Evolutionary conservation across 257 asterid species (phyloP).

Genomic region (Scutellaria minor): DNA sequence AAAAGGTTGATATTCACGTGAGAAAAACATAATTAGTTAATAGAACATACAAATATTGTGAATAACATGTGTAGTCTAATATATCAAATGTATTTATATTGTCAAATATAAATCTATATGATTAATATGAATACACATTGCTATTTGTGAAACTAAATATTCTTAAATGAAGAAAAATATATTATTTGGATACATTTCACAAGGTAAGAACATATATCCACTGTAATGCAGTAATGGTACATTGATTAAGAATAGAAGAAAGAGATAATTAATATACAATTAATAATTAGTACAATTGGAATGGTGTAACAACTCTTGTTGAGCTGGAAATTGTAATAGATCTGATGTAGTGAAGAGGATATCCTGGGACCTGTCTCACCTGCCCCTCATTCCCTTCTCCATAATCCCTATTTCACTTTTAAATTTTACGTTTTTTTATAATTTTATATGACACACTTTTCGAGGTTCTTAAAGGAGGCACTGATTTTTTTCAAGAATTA

Average conservation of each 20-base stretch:
- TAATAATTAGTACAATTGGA: background rate
- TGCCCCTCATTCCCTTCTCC: constrained; percentile 39
- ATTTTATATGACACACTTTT: constrained; percentile 43
- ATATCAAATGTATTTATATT: no score
- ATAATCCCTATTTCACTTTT: background rate
- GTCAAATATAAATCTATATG: no score
- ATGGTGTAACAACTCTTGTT: constrained; percentile 21
- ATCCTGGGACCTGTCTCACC: constrained; percentile 41
- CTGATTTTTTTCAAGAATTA: constrained; percentile 33
- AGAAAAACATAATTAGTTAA: no score
- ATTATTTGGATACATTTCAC: no score
- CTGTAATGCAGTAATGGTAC: background rate
- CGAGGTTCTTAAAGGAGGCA: constrained; percentile 41
- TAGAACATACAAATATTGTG: no score
- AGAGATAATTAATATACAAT: no score
- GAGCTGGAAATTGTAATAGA: constrained; percentile 23
- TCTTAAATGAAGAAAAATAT: no score
- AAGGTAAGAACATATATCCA: background rate
- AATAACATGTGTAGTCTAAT: no score
- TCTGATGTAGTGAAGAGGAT: constrained; percentile 28
- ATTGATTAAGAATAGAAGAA: background rate
- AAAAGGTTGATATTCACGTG: no score
- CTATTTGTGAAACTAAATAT: no score
- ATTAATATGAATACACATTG: no score
- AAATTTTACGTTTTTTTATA: background rate